Percentiles rank a stretch among this genome's conserved stretches.
Evolutionary conservation across 2,329 filamentous ascomycete genomes (phyloP).

Genomic region (Pseudogymnoascus sp.): DNA sequence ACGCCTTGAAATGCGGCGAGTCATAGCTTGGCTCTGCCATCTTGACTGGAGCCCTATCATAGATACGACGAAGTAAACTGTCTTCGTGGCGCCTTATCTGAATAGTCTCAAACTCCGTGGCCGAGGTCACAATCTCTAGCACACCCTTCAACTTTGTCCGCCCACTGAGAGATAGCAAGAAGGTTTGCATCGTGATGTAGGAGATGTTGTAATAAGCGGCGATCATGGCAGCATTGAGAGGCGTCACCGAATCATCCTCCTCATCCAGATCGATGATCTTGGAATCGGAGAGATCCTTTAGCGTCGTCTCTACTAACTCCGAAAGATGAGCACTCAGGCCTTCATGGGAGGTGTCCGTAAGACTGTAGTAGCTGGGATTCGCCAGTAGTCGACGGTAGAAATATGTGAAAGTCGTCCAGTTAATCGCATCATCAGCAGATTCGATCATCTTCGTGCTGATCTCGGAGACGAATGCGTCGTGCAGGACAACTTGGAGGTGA

Average conservation of each 20-base stretch:
- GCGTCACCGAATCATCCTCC: conserved; percentile 81
- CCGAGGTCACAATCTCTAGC: conserved; percentile 92
- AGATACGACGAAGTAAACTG: conserved; percentile 78
- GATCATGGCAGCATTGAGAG: conserved; percentile 95
- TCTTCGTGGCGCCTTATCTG: conserved; percentile 93
- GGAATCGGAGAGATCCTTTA: conserved; percentile 84
- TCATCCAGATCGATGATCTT: conserved; percentile 96
- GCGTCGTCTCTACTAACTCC: conserved; percentile 84
- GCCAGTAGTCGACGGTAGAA: conserved; percentile 92
- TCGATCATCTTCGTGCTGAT: conserved; percentile 94
- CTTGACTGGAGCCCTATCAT: conserved; percentile 91
- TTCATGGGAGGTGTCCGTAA: conserved; percentile 83
- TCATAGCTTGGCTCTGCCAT: conserved; percentile 81
- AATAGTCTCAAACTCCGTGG: conserved; percentile 91
- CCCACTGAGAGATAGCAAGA: conserved; percentile 80
- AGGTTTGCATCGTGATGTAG: conserved; percentile 98
- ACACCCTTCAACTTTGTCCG: conserved; percentile 95
- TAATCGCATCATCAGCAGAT: conserved; percentile 92
- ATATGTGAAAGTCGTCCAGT: conserved; percentile 98
- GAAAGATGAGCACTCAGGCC: conserved; percentile 91
- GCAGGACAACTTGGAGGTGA: conserved; percentile 82
- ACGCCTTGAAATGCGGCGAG: conserved; percentile 97
- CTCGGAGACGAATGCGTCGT: conserved; percentile 95
- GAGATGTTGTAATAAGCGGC: conserved; percentile 99
- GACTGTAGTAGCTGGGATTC: conserved; percentile 92